Conservation (phyloP, 2,329 filamentous ascomycete species). For the Bertia moriformis region DNA sequence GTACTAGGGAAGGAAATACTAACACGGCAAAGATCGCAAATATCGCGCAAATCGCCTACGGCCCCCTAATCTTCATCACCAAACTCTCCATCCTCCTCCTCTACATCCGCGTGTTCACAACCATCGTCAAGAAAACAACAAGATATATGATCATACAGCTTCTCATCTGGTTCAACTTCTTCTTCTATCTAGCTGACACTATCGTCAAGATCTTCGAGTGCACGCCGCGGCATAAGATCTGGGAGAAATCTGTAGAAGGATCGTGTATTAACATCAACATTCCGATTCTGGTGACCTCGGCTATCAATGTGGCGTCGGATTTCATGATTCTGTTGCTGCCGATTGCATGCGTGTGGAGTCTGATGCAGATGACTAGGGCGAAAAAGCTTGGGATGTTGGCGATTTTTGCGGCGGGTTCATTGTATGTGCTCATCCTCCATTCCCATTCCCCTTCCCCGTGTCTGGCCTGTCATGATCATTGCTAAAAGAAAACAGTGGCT, state of each 20-base stretch:
- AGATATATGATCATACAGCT: constrained; percentile 9
- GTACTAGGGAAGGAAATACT: constrained; percentile 4
- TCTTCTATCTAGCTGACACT: constrained; percentile 10
- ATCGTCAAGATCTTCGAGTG: constrained; percentile 12
- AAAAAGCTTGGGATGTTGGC: neutral
- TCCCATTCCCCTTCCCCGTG: neutral
- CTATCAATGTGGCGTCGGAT: constrained; percentile 10
- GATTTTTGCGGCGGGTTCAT: neutral
- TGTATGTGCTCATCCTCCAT: neutral
- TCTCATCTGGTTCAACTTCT: constrained; percentile 9
- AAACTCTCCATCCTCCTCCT: constrained; percentile 13
- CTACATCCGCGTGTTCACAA: constrained; percentile 11
- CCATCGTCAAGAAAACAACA: constrained; percentile 6
- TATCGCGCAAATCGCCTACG: constrained; percentile 11
- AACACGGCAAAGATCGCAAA: constrained; percentile 6
- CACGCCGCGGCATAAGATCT: constrained; percentile 9
- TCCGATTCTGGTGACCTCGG: constrained; percentile 7
- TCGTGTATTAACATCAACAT: constrained; percentile 10
- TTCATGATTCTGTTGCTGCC: constrained; percentile 10
- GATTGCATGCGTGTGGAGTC: constrained; percentile 8
- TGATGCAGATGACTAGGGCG: constrained; percentile 3
- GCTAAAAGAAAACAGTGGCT: constrained; percentile 2
- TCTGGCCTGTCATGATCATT: neutral
- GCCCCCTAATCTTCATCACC: constrained; percentile 12
- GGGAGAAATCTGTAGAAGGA: constrained; percentile 7